Evolutionary conservation across 2,329 filamentous ascomycete species (phyloP).

Genomic region (Fusarium sambucinum): DNA sequence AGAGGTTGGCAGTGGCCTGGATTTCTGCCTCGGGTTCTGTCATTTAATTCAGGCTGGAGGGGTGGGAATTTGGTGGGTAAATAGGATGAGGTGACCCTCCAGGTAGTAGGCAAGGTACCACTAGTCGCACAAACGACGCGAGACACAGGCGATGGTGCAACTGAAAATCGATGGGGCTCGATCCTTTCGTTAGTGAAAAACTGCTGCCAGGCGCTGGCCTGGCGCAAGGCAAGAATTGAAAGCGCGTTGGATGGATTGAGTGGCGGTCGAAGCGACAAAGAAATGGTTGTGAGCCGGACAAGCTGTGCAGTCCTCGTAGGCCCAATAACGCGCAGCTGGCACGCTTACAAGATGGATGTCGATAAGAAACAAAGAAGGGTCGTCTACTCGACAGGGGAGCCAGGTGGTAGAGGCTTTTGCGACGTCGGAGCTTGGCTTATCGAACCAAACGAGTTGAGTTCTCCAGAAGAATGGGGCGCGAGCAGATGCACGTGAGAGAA

Average conservation of each 20-base stretch:
- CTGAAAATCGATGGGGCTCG: constrained; percentile 34
- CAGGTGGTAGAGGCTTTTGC: constrained; percentile 37
- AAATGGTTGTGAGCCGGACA: constrained; percentile 20
- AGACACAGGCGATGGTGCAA: constrained; percentile 35
- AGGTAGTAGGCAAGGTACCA: constrained; percentile 10
- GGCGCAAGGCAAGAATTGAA: constrained; percentile 33
- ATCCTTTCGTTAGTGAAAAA: constrained; percentile 39
- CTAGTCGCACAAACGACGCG: constrained; percentile 39
- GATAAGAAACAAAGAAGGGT: constrained; percentile 13
- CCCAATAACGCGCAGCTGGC: constrained; percentile 6
- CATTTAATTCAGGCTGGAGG: constrained; percentile 54
- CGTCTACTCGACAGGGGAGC: constrained; percentile 25
- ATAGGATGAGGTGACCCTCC: constrained; percentile 32
- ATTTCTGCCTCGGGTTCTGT: constrained; percentile 59
- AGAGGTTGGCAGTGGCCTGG: constrained; percentile 66
- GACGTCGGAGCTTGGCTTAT: constrained; percentile 47
- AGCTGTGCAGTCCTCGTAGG: constrained; percentile 2
- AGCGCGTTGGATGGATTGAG: constrained; percentile 27
- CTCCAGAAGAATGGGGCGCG: constrained; percentile 36
- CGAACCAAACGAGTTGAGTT: constrained; percentile 39
- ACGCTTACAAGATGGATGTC: constrained; percentile 28
- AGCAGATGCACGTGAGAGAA: constrained; percentile 30
- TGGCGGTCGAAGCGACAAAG: constrained; percentile 27
- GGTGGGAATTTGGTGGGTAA: constrained; percentile 32
- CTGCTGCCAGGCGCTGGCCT: constrained; percentile 38